Conservation (phyloP, 2,329 filamentous ascomycete genomes). For the Colletotrichum sp. region DNA sequence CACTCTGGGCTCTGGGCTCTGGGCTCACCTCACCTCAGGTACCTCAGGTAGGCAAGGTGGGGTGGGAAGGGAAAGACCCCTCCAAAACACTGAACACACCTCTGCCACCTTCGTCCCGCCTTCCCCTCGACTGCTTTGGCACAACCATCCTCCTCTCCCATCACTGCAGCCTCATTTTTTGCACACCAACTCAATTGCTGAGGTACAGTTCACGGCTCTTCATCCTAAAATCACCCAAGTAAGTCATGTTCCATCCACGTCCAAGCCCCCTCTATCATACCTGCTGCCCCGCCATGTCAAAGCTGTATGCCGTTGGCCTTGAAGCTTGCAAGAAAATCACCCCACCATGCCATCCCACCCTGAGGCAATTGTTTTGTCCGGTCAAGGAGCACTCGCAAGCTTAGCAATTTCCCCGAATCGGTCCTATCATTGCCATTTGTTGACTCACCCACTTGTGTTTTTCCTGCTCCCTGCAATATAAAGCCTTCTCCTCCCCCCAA, state of each 20-base stretch:
- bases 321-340: slow-evolving; percentile 16
- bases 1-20: neutral
- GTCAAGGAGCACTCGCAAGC: slow-evolving; percentile 20
- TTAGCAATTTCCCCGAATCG: slow-evolving; percentile 19
- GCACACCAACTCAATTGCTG: neutral
- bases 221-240: neutral
- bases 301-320: neutral
- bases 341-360: slow-evolving; percentile 20
- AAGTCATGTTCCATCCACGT: neutral
- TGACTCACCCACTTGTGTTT: slow-evolving; percentile 19
- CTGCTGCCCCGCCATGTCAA: neutral
- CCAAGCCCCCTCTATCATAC: neutral
- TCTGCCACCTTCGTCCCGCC: slow-evolving; percentile 5
- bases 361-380: slow-evolving; percentile 21
- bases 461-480: slow-evolving; percentile 12
- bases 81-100: slow-evolving; percentile 8
- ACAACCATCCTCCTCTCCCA: neutral
- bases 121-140: neutral
- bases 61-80: slow-evolving; percentile 18
- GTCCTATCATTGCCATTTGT: slow-evolving; percentile 18
- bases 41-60: neutral
- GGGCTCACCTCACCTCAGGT: slow-evolving; percentile 5
- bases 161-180: slow-evolving; percentile 2
- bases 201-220: neutral
- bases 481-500: slow-evolving; percentile 14